These are phyloP conservation scores for Apiosordaria backusii DNA, from an alignment of 495 filamentous ascomycete genomes.

Conservation along the genomic window DNA sequence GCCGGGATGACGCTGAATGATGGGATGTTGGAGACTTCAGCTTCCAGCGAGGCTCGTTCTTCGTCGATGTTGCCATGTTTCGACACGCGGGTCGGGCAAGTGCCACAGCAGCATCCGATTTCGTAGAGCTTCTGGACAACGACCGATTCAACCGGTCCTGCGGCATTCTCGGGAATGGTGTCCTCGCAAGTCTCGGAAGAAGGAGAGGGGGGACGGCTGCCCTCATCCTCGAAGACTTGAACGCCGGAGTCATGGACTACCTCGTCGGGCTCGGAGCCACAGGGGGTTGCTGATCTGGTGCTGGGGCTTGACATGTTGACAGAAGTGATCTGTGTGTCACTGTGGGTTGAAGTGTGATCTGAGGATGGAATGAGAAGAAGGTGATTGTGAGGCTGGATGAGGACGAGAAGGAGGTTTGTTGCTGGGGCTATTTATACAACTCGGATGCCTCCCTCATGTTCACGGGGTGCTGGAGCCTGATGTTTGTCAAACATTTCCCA, in stretches of 20 bases:
- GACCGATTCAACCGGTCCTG: neutral
- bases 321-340: neutral
- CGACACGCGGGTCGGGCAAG: constrained; percentile 21
- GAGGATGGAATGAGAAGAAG: too few relatives aligned
- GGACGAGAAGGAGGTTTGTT: too few relatives aligned
- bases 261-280: neutral
- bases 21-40: constrained; percentile 13
- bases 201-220: neutral
- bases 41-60: constrained; percentile 11
- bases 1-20: constrained; percentile 23
- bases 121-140: neutral
- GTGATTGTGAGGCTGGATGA: too few relatives aligned
- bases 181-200: neutral
- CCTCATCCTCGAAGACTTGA: neutral
- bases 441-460: too few relatives aligned
- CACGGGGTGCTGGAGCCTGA: too few relatives aligned
- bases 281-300: neutral
- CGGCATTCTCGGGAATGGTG: neutral
- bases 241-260: neutral
- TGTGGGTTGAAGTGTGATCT: too few relatives aligned
- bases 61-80: constrained; percentile 13
- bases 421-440: too few relatives aligned
- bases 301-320: neutral
- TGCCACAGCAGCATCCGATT: neutral
- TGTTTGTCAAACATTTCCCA: too few relatives aligned